phyloP scores from a whole-genome alignment of 768 basidiomycete genomes.

The Suillus variegatus region DNA sequence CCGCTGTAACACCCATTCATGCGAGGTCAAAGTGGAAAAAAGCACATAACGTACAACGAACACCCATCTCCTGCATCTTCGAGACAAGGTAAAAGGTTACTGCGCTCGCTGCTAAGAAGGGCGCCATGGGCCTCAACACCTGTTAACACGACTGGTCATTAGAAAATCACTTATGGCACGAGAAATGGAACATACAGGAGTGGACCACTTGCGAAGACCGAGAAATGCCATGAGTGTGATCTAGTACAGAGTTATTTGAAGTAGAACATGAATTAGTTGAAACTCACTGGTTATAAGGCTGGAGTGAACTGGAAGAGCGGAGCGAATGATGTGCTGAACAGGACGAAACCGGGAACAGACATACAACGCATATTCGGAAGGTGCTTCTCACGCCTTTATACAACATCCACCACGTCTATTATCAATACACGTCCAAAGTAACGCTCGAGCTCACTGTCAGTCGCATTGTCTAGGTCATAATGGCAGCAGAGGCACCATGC shows the following conservation, averaged over 20 bases:
- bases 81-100: neutral
- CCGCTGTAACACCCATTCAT: neutral
- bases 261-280: neutral
- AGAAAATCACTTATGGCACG: neutral
- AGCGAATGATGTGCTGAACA: neutral
- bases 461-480: neutral
- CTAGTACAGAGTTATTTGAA: neutral
- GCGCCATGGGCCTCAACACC: constrained; percentile 1
- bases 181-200: neutral
- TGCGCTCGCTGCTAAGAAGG: neutral
- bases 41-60: neutral
- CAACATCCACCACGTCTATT: neutral
- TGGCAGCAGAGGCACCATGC: neutral
- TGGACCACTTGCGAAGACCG: neutral
- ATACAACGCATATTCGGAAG: neutral
- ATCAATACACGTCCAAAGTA: neutral
- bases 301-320: neutral
- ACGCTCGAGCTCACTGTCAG: neutral
- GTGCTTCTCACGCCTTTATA: neutral
- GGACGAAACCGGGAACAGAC: neutral
- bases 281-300: neutral
- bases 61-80: neutral
- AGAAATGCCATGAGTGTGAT: neutral
- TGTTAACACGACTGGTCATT: neutral
- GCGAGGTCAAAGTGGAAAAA: neutral